These are phyloP conservation scores for Lophiotrema nucula DNA, from an alignment of 495 filamentous ascomycete genomes.

Conservation along the genomic window DNA sequence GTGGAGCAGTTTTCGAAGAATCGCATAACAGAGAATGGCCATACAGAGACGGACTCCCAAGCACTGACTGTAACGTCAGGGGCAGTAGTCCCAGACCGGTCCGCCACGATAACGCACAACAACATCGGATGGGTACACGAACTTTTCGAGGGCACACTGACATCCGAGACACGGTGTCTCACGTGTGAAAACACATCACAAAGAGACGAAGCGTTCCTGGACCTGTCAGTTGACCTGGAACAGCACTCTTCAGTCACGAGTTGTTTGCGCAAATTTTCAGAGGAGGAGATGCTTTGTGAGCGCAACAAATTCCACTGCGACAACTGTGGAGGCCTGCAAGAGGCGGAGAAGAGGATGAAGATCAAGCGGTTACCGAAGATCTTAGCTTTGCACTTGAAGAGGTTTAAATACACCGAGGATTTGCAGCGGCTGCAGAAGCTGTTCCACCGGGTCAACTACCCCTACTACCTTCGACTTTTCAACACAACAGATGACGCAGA, in stretches of 20 bases:
- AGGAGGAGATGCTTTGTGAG: constrained; percentile 98
- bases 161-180: constrained; percentile 93
- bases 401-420: constrained; percentile 98
- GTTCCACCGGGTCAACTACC: constrained; percentile 95
- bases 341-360: constrained; percentile 99
- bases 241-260: constrained; percentile 96
- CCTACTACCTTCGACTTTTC: constrained; percentile 92
- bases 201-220: constrained; percentile 90
- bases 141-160: constrained; percentile 90
- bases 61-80: constrained; percentile 22
- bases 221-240: constrained; percentile 93
- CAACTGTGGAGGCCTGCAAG: constrained; percentile 92
- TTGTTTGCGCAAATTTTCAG: constrained; percentile 91
- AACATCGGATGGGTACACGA: constrained; percentile 85
- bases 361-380: constrained; percentile 93
- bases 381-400: constrained; percentile 86
- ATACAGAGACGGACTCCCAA: constrained; percentile 4
- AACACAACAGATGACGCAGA: constrained; percentile 97
- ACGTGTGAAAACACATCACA: constrained; percentile 96
- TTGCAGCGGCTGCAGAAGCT: constrained; percentile 90
- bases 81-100: constrained; percentile 20
- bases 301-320: constrained; percentile 99
- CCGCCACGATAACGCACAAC: constrained; percentile 10
- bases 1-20: constrained; percentile 78
- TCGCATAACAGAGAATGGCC: constrained; percentile 15